Evolutionary conservation across 257 asterid genomes (phyloP), one percentile per base, ranked within the genome.

Genomic region (Echium plantagineum): DNA sequence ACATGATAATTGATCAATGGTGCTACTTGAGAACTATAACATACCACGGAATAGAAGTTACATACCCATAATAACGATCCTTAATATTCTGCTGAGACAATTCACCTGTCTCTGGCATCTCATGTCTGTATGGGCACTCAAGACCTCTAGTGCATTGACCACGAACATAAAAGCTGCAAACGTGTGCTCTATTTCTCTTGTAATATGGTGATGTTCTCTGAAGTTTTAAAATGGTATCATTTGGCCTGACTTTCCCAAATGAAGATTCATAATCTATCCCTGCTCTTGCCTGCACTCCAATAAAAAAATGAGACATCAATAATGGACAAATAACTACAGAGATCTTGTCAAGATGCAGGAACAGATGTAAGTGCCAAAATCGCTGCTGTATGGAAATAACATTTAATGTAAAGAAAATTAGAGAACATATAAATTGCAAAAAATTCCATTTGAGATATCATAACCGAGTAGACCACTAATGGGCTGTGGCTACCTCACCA

Each of bases 91-190:
- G 97, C 58, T 89, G 99, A 9, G 97, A 89, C 67, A 93, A 64
- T 72, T 93, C 99, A 58, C 99, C 99, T 15, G 94, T 90, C 48
- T 69, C 95, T 6, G 99, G 99, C 99, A 89, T 93, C 76, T 93
- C 97, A n/a, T 89, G 99, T 74, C 97, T 79, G 68, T 84, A 93
- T 18, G 97, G 99, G 71, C 99, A 93, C 77, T 93, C 99, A 8
- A 83, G 81, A 63, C 99, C 99, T 81, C 99, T 86, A 57, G 96
- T 89, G 71, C 99, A 93, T 60, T 89, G 94, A 70, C 99, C 99
- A 47, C 96, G 97, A 62, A 86, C 80, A 66, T 49, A 93, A 77
- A 93, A 93, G 80, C 97, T 93, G 81, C 99, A 93, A 68, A 89
- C 90, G 68, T 89, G 99, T 12, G 96, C 99, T 59, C 91, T 72